phyloP scores from a whole-genome alignment of 805 yeast genomes.

The Aciculoconidium aculeatum region DNA sequence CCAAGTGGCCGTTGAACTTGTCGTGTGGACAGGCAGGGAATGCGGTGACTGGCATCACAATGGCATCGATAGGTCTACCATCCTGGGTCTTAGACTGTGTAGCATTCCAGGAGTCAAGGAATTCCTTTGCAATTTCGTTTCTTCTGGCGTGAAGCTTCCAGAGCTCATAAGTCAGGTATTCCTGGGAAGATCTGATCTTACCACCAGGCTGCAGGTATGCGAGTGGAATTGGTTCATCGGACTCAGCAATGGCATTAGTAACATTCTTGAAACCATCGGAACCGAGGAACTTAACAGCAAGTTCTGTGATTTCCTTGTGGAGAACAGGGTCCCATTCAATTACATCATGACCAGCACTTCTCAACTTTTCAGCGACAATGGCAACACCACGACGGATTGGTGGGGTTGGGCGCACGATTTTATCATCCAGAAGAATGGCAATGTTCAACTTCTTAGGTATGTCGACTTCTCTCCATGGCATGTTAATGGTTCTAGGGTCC shows the following conservation, averaged over 20 bases:
- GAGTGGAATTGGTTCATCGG: conserved; percentile 40
- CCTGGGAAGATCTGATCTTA: conserved; percentile 23
- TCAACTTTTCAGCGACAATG: conserved; percentile 23
- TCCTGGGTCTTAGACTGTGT: conserved; percentile 27
- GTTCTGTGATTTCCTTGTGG: conserved; percentile 25
- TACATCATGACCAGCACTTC: conserved; percentile 45
- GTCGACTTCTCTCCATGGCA: conserved; percentile 41
- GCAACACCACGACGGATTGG: conserved; percentile 46
- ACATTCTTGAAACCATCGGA: conserved; percentile 43
- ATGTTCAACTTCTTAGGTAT: conserved; percentile 34
- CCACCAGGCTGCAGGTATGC: conserved; percentile 37
- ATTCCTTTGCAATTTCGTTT: conserved; percentile 34
- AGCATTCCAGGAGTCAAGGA: conserved; percentile 28
- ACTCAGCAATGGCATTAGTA: conserved; percentile 37
- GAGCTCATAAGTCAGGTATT: conserved; percentile 31
- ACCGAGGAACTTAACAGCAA: conserved; percentile 31
- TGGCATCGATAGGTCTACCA: conserved; percentile 44
- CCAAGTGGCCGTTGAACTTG: conserved; percentile 29
- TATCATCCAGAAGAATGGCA: conserved; percentile 41
- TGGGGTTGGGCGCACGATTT: conserved; percentile 46
- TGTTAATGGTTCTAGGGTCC: conserved; percentile 47
- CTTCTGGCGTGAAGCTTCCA: conserved; percentile 35
- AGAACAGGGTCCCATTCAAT: conserved; percentile 43
- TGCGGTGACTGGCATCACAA: conserved; percentile 44
- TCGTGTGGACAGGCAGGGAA: conserved; percentile 33